A percentile compares a stretch with the other conserved stretches of the same genome.
These are phyloP conservation scores for Baudoinia panamericana DNA, from an alignment of 495 filamentous ascomycete species.

Conservation along the genomic window DNA sequence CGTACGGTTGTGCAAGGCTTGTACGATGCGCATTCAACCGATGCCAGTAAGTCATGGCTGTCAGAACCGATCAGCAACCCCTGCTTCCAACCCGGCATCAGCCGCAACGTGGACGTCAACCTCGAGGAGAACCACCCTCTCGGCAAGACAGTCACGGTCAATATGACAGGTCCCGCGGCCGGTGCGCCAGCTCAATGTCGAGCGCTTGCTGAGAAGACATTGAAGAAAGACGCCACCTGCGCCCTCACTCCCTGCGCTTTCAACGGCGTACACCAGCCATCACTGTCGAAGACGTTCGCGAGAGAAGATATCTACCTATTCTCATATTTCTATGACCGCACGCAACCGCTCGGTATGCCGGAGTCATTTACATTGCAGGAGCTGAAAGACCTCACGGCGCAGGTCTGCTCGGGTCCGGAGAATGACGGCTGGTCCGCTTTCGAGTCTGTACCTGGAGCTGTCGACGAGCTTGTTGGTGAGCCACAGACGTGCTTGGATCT, in stretches of 20 bases:
- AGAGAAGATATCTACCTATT: conserved; percentile 90
- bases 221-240: conserved; percentile 77
- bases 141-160: conserved; percentile 49
- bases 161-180: conserved; percentile 70
- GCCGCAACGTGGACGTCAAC: conserved; percentile 51
- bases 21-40: conserved; percentile 41
- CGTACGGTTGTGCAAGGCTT: conserved; percentile 50
- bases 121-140: conserved; percentile 50
- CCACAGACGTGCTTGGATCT: conserved; percentile 89
- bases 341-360: conserved; percentile 82
- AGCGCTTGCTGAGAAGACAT: conserved; percentile 72
- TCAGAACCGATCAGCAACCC: conserved; percentile 63
- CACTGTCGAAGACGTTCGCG: conserved; percentile 82
- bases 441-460: conserved; percentile 52
- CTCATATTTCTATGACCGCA: conserved; percentile 95
- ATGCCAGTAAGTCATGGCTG: conserved; percentile 40
- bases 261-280: conserved; percentile 90
- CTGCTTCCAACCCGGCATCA: conserved; percentile 74
- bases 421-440: conserved; percentile 62
- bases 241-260: conserved; percentile 84
- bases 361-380: conserved; percentile 84
- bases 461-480: conserved; percentile 59
- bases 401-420: conserved; percentile 79
- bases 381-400: conserved; percentile 65
- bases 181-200: conserved; percentile 68